Base-by-base conservation (phyloP, 176 grass and related monocot genomes). In the Chloris gayana region DNA sequence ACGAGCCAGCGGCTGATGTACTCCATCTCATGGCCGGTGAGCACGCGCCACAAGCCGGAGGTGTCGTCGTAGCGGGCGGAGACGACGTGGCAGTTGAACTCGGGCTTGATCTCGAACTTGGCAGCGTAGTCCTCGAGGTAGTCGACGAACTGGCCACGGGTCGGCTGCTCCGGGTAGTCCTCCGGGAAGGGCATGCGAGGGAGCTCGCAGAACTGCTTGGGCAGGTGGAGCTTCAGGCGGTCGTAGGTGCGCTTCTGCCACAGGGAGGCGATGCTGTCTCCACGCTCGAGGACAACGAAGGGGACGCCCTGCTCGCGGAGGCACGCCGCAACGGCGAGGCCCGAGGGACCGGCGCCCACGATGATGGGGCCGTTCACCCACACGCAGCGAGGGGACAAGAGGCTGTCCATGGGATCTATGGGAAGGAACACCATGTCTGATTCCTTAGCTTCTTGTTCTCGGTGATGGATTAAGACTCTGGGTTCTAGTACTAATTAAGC, bases 141-240 rank as follows among this genome's bases (percentile, higher is more conserved):
- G 10, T 82, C 58, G 63, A 94, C 77, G 79, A 97, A 97, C 73
- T 92, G 89, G 38, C 63, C 39, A 54, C 87, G 85, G 38, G 89
- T 92, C 0, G 94, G 94, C 85, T 97, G 94, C 60, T 97, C 89
- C 0, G 94, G 94, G 69, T 92, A 97, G 69, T 85, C 1, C 0
- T 58, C 91, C 0, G 94, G 94, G 89, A 97, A 92, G 0, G 71
- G 64, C 88, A 97, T 91, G 4, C 84, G 64, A 0, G 94, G 94
- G 1, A 97, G 88, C 85, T 97, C 39, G 85, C 94, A 92, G 87
- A 97, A 97, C 72, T 90, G 85, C 74, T 97, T 97, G 33, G 94
- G 94, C 2, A 97, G 88, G 69, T 97, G 94, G 3, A 97, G 87
- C 79, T 90, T 94, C 38, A 97, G 87, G 47, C 94, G 89, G 47